Conservation (phyloP, 2,329 filamentous ascomycete species). For the Ilyonectria robusta region DNA sequence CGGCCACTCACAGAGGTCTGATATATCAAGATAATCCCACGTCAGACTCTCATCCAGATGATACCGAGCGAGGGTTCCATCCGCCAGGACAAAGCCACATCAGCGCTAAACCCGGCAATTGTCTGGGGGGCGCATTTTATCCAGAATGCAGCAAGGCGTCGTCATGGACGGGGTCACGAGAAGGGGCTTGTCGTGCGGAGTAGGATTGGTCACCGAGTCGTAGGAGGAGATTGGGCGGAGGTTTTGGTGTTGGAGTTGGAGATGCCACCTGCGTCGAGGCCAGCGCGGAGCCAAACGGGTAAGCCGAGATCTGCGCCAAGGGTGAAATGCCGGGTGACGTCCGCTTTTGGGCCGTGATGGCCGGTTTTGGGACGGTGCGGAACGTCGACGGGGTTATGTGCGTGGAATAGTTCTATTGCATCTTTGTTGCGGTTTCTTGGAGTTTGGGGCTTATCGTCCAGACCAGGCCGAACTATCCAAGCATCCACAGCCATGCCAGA, state of each 20-base stretch:
- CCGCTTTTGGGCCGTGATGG: too few relatives aligned
- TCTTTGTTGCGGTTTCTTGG: too few relatives aligned
- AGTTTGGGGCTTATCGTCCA: neutral
- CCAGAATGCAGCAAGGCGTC: constrained; percentile 10
- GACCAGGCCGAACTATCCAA: neutral
- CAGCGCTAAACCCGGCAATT: constrained; percentile 19
- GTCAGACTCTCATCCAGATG: constrained; percentile 20
- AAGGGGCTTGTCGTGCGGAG: constrained; percentile 18
- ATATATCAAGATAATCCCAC: constrained; percentile 15
- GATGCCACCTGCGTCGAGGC: neutral
- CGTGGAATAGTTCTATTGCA: too few relatives aligned
- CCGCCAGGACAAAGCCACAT: constrained; percentile 4
- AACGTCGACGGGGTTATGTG: too few relatives aligned
- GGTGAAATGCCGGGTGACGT: neutral
- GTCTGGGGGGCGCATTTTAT: constrained; percentile 5
- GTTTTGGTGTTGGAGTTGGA: neutral
- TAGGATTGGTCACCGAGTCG: neutral
- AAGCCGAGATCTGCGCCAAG: constrained; percentile 15
- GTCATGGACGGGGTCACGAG: constrained; percentile 16
- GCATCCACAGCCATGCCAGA: neutral
- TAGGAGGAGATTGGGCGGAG: neutral
- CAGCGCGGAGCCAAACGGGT: constrained; percentile 1
- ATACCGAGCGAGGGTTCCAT: constrained; percentile 1
- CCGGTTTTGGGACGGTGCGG: too few relatives aligned
- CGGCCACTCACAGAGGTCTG: neutral